phyloP scores from a whole-genome alignment of 345 rosid genomes.

The Populus euphratica region DNA sequence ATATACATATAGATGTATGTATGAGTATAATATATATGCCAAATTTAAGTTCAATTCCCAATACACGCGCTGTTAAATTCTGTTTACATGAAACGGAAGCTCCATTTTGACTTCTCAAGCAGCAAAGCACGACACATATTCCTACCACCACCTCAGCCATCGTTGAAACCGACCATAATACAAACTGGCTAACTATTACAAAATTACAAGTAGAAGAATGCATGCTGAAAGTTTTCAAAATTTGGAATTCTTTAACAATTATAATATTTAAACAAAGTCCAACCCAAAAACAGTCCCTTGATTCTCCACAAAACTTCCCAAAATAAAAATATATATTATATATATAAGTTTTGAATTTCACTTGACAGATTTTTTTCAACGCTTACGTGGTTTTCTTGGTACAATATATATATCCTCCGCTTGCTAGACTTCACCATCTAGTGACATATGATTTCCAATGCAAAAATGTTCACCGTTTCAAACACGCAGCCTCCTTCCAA shows the following conservation, averaged over 20 bases:
- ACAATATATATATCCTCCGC: neutral
- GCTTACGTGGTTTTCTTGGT: conserved; percentile 18
- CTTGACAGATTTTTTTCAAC: conserved; percentile 20
- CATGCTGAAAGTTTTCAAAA: conserved; percentile 31
- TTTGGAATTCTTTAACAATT: neutral
- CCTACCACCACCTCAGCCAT: conserved; percentile 29
- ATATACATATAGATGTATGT: neutral
- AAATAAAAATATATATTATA: neutral
- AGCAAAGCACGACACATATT: conserved; percentile 39
- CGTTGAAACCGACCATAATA: conserved; percentile 27
- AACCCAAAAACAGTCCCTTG: conserved; percentile 19
- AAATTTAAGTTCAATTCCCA: conserved; percentile 22
- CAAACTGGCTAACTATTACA: conserved; percentile 13
- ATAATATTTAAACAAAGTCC: conserved; percentile 12
- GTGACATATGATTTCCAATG: conserved; percentile 30
- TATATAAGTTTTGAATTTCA: conserved; percentile 6
- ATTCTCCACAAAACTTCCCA: conserved; percentile 6
- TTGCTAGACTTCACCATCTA: neutral
- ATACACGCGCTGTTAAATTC: neutral
- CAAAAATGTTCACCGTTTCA: conserved; percentile 61
- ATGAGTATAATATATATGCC: neutral
- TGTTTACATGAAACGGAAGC: conserved; percentile 7
- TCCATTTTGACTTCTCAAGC: conserved; percentile 18
- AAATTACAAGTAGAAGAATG: conserved; percentile 13
- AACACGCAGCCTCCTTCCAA: conserved; percentile 67